These are phyloP conservation scores for Penicillium sp. DNA, from an alignment of 2,329 filamentous ascomycete species.

Conservation along the genomic window DNA sequence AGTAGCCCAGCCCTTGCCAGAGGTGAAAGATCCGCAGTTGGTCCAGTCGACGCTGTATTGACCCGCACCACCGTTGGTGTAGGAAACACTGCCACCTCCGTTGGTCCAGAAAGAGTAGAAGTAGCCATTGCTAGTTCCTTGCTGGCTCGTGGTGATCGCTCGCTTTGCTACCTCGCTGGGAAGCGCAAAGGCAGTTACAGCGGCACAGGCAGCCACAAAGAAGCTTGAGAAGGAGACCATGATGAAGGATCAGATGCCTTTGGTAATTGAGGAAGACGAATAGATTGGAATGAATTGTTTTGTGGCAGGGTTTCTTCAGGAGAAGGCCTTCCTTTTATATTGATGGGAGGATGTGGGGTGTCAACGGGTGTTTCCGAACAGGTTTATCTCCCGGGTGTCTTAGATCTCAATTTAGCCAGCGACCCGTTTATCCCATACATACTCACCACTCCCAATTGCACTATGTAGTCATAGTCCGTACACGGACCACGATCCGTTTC, in stretches of 20 bases:
- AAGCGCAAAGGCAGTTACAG: slow-evolving; percentile 23
- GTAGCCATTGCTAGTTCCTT: slow-evolving; percentile 43
- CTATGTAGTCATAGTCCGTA: neutral
- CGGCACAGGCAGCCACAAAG: slow-evolving; percentile 23
- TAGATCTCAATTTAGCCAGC: slow-evolving; percentile 4
- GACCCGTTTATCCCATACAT: slow-evolving; percentile 1
- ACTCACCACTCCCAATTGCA: neutral
- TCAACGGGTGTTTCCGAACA: neutral
- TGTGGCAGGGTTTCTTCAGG: neutral
- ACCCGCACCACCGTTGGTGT: slow-evolving; percentile 47
- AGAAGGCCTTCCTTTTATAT: slow-evolving; percentile 4
- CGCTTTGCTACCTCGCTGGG: slow-evolving; percentile 21
- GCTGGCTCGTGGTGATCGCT: slow-evolving; percentile 26
- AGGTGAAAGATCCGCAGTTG: slow-evolving; percentile 54
- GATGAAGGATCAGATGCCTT: neutral
- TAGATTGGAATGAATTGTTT: neutral
- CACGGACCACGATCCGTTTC: neutral
- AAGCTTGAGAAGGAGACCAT: slow-evolving; percentile 31
- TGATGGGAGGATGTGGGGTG: neutral
- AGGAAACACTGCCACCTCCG: slow-evolving; percentile 44
- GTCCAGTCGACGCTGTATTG: slow-evolving; percentile 49
- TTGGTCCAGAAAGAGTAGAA: slow-evolving; percentile 54
- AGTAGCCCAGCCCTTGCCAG: slow-evolving; percentile 59
- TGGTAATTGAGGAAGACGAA: neutral
- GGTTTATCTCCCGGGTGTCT: slow-evolving; percentile 1